Evolutionary conservation across 176 grass and related monocot species (phyloP), one percentile per base, ranked within the genome.

Genomic region (Microstegium vimineum): DNA sequence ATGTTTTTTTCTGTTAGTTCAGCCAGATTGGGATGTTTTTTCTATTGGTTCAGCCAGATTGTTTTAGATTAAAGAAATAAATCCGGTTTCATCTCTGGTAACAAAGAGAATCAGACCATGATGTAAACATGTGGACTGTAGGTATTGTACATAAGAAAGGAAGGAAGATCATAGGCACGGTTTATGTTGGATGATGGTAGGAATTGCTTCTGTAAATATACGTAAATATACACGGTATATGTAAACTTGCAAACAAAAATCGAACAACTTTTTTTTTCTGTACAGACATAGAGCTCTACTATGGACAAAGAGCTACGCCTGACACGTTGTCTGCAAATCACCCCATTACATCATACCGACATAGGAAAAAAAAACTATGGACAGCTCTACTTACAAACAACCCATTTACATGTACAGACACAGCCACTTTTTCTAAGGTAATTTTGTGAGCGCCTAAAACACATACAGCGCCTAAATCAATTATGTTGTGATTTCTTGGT

Each of bases 261-360:
- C 31, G 14, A n/a, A 31, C 28, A 27, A 5, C 16, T 14, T 3
- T 4, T 69, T n/a, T 65, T 51, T 25, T 51, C 71, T 89, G 42
- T 71, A 85, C 77, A 85, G 10, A 70, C 59, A 85, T 64, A 85
- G n/a, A n/a, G n/a, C n/a, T n/a, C n/a, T n/a, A n/a, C n/a, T n/a
- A n/a, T n/a, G n/a, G n/a, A n/a, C n/a, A n/a, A n/a, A n/a, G 27
- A 70, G 46, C 28, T 69, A 43, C 57, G 10, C 30, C 42, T 77
- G 56, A 8, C 71, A 75, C 33, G 42, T 69, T 20, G 18, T 88
- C 37, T 74, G 71, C 69, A 84, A 62, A 89, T 51, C 38, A 38
- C 10, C 65, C 60, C 18, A 26, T 69, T 75, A 69, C 69, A 75
- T 47, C 28, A 11, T n/a, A 79, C 78, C 35, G n/a, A 67, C 33